These are phyloP conservation scores for Debaryomyces prosopidis DNA, from an alignment of 805 yeast genomes.

Conservation along the genomic window DNA sequence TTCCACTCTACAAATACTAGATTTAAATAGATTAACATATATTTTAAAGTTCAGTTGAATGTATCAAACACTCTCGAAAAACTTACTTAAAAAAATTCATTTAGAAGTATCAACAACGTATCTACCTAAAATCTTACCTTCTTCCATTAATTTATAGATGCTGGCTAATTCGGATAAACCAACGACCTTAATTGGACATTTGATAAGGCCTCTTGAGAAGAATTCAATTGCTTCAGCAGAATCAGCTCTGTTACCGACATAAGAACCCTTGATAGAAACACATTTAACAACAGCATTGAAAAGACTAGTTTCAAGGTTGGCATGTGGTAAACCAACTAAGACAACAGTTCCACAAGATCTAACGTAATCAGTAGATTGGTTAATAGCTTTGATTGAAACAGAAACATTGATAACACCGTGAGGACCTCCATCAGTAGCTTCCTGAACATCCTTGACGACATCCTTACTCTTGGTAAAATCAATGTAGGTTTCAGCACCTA, in stretches of 20 bases:
- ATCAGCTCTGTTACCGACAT: slow-evolving; percentile 89
- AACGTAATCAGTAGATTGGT: slow-evolving; percentile 54
- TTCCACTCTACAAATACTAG: no score
- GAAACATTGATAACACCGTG: slow-evolving; percentile 78
- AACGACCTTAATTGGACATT: slow-evolving; percentile 72
- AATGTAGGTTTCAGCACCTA: slow-evolving; percentile 66
- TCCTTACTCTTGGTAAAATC: slow-evolving; percentile 60
- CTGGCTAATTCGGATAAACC: slow-evolving; percentile 70
- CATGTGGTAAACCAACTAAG: slow-evolving; percentile 75
- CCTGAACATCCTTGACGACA: slow-evolving; percentile 53
- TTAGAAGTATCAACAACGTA: slow-evolving; percentile 79
- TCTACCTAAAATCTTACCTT: slow-evolving; percentile 86
- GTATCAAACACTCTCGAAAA: no score
- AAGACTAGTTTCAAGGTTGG: slow-evolving; percentile 67
- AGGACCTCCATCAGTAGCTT: slow-evolving; percentile 70
- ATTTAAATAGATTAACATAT: no score
- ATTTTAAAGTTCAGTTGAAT: no score
- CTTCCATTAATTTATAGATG: slow-evolving; percentile 75
- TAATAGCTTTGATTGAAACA: slow-evolving; percentile 67
- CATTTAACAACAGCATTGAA: slow-evolving; percentile 75
- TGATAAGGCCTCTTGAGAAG: slow-evolving; percentile 69
- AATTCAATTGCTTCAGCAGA: slow-evolving; percentile 78
- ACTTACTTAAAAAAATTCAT: slow-evolving; percentile 25
- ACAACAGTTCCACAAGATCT: slow-evolving; percentile 34
- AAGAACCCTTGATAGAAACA: slow-evolving; percentile 73